These are phyloP conservation scores for Microbotryum scabiosae DNA, from an alignment of 1,284 basidiomycete genomes.

Conservation along the genomic window DNA sequence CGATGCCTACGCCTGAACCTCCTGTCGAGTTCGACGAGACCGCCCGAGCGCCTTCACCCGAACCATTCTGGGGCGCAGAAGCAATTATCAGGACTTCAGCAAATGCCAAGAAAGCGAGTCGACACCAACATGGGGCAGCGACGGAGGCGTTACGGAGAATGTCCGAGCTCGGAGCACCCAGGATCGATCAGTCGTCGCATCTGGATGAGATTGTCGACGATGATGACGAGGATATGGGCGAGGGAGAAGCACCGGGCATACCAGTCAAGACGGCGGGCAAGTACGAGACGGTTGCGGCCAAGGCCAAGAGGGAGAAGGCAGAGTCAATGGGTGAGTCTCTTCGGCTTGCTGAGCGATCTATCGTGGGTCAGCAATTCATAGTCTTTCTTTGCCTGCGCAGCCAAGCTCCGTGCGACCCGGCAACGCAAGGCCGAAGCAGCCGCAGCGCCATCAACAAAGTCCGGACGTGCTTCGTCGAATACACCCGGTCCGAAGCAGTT, in stretches of 20 bases:
- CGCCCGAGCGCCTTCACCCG: slow-evolving; percentile 6
- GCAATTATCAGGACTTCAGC: neutral
- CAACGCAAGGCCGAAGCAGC: neutral
- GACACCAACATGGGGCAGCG: slow-evolving; percentile 9
- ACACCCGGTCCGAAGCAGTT: neutral
- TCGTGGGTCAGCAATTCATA: neutral
- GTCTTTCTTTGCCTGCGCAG: neutral
- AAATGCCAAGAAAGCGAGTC: neutral
- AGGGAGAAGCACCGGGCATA: neutral
- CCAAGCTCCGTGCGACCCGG: neutral
- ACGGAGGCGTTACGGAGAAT: slow-evolving; percentile 3
- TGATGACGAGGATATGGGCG: neutral
- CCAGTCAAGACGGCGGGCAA: neutral
- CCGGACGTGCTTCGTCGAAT: neutral
- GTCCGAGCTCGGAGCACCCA: slow-evolving; percentile 5
- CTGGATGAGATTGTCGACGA: slow-evolving; percentile 9
- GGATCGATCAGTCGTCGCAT: slow-evolving; percentile 4
- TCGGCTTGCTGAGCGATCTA: neutral
- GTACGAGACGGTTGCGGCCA: slow-evolving; percentile 15
- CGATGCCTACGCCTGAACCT: neutral
- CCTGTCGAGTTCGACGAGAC: slow-evolving; percentile 4
- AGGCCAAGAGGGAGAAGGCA: slow-evolving; percentile 10
- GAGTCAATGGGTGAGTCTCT: slow-evolving; percentile 8
- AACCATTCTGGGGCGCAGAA: slow-evolving; percentile 17
- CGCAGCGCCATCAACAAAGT: neutral